Percentiles rank a stretch among this genome's conserved stretches.
Evolutionary conservation across 2,329 filamentous ascomycete genomes (phyloP).

Genomic region (Achaetomium macrosporum): DNA sequence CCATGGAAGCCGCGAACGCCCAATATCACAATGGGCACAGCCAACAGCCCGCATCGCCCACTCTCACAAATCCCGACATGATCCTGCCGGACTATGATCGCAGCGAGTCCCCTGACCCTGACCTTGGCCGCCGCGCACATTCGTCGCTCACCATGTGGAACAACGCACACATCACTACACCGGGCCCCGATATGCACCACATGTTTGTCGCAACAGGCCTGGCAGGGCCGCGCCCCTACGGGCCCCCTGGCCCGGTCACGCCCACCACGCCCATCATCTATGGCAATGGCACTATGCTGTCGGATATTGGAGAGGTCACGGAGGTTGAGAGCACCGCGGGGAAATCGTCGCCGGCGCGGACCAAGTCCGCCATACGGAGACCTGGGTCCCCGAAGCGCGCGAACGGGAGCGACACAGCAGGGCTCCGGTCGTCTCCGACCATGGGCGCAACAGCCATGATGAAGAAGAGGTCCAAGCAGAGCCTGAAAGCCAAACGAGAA

Average conservation of each 20-base stretch:
- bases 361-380: constrained; percentile 31
- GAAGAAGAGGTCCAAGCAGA: constrained; percentile 41
- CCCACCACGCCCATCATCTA: constrained; percentile 62
- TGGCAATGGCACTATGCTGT: constrained; percentile 63
- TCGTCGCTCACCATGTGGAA: constrained; percentile 50
- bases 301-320: constrained; percentile 56
- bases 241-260: constrained; percentile 39
- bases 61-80: constrained; percentile 90
- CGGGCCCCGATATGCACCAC: constrained; percentile 33
- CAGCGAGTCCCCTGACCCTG: constrained; percentile 46
- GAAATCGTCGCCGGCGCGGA: constrained; percentile 34
- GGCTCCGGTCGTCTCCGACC: constrained; percentile 40
- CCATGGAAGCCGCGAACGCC: constrained; percentile 26
- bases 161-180: constrained; percentile 34
- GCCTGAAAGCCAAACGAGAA: constrained; percentile 37
- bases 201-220: constrained; percentile 37
- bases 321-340: constrained; percentile 47
- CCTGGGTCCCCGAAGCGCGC: constrained; percentile 25
- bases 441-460: constrained; percentile 38
- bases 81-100: constrained; percentile 73
- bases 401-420: constrained; percentile 30
- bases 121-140: constrained; percentile 40
- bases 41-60: constrained; percentile 66
- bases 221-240: constrained; percentile 28
- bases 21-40: constrained; percentile 27